Base-by-base conservation (phyloP, 2,329 filamentous ascomycete genomes). In the Calycina marina region DNA sequence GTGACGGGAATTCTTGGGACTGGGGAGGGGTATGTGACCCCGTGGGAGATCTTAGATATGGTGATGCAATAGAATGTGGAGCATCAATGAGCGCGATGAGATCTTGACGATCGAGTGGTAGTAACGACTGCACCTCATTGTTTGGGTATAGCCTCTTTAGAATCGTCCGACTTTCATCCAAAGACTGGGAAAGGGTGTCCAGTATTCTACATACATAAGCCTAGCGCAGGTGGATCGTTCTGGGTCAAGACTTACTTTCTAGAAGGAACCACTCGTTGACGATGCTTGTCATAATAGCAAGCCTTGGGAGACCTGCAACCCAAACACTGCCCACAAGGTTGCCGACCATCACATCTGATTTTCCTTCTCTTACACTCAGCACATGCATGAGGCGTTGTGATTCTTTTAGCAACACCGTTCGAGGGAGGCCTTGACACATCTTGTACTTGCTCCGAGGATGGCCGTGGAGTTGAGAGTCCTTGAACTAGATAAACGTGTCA, bases 261-360 rank as follows among this genome's bases (percentile, higher is more conserved):
- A 6, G 81, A 86, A 1, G 81, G 80, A 36, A 83, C 76, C 6
- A 82, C 72, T 39, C 78, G 63, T 53, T 82, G 77, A 11, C 79
- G 68, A 41, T 84, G 80, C 56, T 86, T 84, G 43, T 83, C 77
- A 54, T 88, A 88, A 47, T 77, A 75, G 51, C 82, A 88, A 34
- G 72, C 65, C 52, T 85, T 81, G 4, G 79, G 77, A 40, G 81
- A 79, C 35, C 82, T 73, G 51, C 83, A 86, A 54, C 80, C 85
- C 36, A 81, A 68, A 52, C 82, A 90, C 51, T 85, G 81, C 22
- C 80, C 78, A 50, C 82, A 90, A 8, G 82, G 82, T 49, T 83
- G 77, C 43, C 77, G 70, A 34, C 82, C 82, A 58, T 86, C 80
- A 50, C 82, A 90, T 41, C 82, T 76, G 18, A 88, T 88, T 56